Evolutionary conservation across 331 rosid species (phyloP).

Genomic region (Pyrus hybrid): DNA sequence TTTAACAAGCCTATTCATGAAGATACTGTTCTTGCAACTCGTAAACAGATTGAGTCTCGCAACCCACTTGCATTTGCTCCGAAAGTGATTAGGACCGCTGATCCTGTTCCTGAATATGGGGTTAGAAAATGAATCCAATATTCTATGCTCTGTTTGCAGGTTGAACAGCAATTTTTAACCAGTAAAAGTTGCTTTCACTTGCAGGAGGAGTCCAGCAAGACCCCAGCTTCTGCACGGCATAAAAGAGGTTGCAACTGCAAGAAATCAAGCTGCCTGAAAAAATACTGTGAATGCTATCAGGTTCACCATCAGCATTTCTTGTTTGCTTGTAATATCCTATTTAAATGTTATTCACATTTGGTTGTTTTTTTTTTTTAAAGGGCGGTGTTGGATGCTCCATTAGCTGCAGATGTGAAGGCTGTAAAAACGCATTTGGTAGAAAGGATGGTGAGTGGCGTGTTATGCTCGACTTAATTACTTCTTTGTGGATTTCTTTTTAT

Average conservation of each 20-base stretch:
- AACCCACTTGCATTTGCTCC: constrained; percentile 98
- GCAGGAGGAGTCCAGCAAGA: constrained; percentile 77
- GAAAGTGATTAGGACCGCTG: constrained; percentile 67
- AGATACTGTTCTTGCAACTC: constrained; percentile 73
- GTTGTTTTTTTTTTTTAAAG: constrained; percentile 28
- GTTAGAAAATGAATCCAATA: constrained; percentile 26
- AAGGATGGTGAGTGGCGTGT: constrained; percentile 61
- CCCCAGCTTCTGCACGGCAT: constrained; percentile 82
- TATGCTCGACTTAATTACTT: neutral
- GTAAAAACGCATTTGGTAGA: constrained; percentile 72
- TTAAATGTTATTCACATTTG: constrained; percentile 22
- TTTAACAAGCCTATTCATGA: constrained; percentile 76
- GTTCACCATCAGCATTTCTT: constrained; percentile 27
- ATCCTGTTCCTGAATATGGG: constrained; percentile 57
- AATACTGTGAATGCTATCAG: constrained; percentile 93
- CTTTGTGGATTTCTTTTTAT: neutral
- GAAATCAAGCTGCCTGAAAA: constrained; percentile 78
- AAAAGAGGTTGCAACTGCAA: constrained; percentile 96
- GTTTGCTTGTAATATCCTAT: constrained; percentile 1
- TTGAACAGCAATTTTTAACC: constrained; percentile 8
- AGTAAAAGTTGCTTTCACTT: constrained; percentile 8
- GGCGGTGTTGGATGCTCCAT: constrained; percentile 93
- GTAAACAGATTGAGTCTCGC: constrained; percentile 84
- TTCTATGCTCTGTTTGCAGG: neutral
- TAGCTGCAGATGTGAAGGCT: constrained; percentile 84